Base-by-base conservation (phyloP, 2,329 filamentous ascomycete genomes). In the Fusarium irregulare region DNA sequence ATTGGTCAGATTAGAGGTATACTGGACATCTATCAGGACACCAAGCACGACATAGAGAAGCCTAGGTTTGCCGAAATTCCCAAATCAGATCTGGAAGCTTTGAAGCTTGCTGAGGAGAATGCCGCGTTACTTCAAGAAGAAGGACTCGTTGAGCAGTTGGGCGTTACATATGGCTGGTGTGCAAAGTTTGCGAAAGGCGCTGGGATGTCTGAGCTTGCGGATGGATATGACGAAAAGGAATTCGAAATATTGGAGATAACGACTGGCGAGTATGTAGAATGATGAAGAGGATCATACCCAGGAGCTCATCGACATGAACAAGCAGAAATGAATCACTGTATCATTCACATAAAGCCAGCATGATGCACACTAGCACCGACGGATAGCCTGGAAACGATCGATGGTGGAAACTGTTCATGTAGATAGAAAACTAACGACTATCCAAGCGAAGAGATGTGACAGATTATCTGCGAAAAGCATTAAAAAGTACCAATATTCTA, bases 241-340 rank as follows among this genome's bases (percentile, higher is more conserved):
- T 66, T 54, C 10, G 55, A 66, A 7, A 56, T 66, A 18, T 1
- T 66, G 3, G 48, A 66, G 0, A 48, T 66, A 46, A 66, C 63
- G 1, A 66, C 63, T 0, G 63, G 63, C 9, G 25, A 27, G 25
- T 27, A 27, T 25, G 25, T 25, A 10, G 25, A 25, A 25, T 25
- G 25, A 25, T 25, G 25, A 25, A 25, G 8, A 25, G 25, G 8
- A 25, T 3, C 25, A 25, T 25, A 25, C 8, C 3, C 25, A 10
- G 25, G 10, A 3, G 10, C 7, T 25, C 25, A 7, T 7, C 8
- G 2, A 25, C 8, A 25, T 25, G 25, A 3, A 25, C 8, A 25
- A 25, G 9, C 8, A 25, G 25, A 25, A 25, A 25, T 25, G 25
- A 25, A 25, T 9, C 2, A 2, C 10, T 8, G 25, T 25, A 2